Percentiles rank a stretch among this genome's conserved stretches.
These are phyloP conservation scores for Scutellaria barbata DNA, from an alignment of 257 asterid species.

Conservation along the genomic window DNA sequence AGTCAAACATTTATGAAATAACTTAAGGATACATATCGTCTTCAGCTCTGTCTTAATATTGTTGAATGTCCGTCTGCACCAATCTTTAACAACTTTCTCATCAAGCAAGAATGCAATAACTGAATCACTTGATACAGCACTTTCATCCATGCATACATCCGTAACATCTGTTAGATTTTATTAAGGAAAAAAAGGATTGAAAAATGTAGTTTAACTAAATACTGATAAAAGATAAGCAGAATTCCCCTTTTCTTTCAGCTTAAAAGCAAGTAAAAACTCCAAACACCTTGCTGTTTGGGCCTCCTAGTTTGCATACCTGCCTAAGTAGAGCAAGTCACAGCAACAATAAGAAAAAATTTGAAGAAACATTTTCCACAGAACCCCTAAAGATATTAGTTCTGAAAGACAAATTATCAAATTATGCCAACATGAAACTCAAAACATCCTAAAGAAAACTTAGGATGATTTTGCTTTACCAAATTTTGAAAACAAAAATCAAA, in stretches of 20 bases:
- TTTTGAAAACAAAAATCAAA: conserved; percentile 6
- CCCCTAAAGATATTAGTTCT: conserved; percentile 7
- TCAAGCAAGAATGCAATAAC: conserved; percentile 88
- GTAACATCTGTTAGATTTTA: conserved; percentile 69
- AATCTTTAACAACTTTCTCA: conserved; percentile 95
- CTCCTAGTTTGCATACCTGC: conserved; percentile 1
- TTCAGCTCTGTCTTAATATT: conserved; percentile 60
- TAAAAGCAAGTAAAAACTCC: conserved; percentile 9
- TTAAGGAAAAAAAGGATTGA: conserved; percentile 56
- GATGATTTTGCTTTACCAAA: neutral
- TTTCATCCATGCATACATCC: conserved; percentile 98
- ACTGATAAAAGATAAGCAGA: conserved; percentile 19
- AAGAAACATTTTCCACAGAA: neutral
- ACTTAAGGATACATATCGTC: conserved; percentile 77
- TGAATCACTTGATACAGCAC: conserved; percentile 96
- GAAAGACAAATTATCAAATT: neutral
- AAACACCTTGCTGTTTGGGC: conserved; percentile 17
- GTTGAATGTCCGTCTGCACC: conserved; percentile 85
- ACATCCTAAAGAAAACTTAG: neutral
- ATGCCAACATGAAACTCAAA: conserved; percentile 6
- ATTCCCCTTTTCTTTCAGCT: neutral
- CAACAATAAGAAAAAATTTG: neutral
- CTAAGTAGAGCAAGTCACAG: conserved; percentile 1
- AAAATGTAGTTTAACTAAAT: conserved; percentile 12
- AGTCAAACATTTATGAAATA: conserved; percentile 7